Percentiles rank a stretch among this genome's conserved stretches.
These are phyloP conservation scores for Cutaneotrichosporon curvatum DNA, from an alignment of 1,284 basidiomycete species.

Conservation along the genomic window DNA sequence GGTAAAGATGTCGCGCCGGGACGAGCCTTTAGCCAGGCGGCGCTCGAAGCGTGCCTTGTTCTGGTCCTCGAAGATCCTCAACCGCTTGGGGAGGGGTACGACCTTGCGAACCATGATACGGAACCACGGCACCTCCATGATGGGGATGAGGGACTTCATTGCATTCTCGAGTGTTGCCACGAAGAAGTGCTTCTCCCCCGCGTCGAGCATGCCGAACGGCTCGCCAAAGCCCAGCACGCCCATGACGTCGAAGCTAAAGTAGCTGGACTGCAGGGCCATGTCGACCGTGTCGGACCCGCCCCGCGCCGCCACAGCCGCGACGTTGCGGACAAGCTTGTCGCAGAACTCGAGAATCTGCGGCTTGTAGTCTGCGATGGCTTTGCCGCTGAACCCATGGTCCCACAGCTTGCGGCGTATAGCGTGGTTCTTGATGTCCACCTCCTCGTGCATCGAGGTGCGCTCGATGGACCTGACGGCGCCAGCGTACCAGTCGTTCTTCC, in stretches of 20 bases:
- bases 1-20: conserved; percentile 6
- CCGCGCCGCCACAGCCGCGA: neutral
- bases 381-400: conserved; percentile 8
- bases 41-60: conserved; percentile 8
- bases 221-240: conserved; percentile 74
- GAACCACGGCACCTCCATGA: conserved; percentile 6
- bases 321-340: conserved; percentile 6
- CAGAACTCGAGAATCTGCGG: conserved; percentile 7
- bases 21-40: conserved; percentile 2
- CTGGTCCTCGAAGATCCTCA: conserved; percentile 6
- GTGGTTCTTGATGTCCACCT: conserved; percentile 2
- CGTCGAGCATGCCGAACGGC: conserved; percentile 80
- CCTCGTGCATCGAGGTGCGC: conserved; percentile 6
- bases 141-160: conserved; percentile 4
- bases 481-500: conserved; percentile 12
- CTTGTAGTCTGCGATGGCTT: conserved; percentile 9
- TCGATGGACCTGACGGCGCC: conserved; percentile 1
- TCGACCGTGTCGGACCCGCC: neutral
- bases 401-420: conserved; percentile 5
- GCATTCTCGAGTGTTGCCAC: conserved; percentile 7
- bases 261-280: conserved; percentile 49
- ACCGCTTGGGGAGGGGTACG: conserved; percentile 1
- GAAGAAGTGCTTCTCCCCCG: conserved; percentile 48
- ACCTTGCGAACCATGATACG: conserved; percentile 1
- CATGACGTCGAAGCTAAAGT: conserved; percentile 82